These are phyloP conservation scores for Fraxinus sp. DNA, from an alignment of 305 asterid genomes.

Conservation along the genomic window DNA sequence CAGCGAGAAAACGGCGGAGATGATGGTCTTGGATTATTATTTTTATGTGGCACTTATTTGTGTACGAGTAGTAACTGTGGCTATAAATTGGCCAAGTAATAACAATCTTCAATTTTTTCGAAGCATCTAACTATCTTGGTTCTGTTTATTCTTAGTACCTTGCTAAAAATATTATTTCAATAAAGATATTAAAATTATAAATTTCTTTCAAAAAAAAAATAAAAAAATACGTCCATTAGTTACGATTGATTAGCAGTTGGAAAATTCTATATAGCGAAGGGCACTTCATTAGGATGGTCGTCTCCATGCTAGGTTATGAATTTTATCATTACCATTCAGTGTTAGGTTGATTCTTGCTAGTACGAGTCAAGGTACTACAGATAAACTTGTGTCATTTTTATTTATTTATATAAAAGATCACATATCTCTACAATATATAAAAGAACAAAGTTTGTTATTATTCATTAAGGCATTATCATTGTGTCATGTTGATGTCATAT, in stretches of 20 bases:
- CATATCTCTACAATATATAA: too few relatives aligned
- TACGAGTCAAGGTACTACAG: too few relatives aligned
- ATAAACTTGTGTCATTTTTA: too few relatives aligned
- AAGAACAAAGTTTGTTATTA: too few relatives aligned
- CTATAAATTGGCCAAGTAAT: slow-evolving; percentile 41
- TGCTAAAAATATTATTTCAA: not conserved
- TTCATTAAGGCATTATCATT: too few relatives aligned
- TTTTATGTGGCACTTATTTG: not conserved
- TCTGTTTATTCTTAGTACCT: not conserved
- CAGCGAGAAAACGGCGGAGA: slow-evolving; percentile 23
- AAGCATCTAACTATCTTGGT: not conserved
- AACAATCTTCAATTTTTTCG: not conserved
- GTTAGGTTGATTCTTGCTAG: too few relatives aligned
- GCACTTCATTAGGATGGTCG: not conserved
- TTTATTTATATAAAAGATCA: too few relatives aligned
- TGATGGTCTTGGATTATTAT: not conserved
- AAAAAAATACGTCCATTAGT: not conserved
- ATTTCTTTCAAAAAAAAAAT: too few relatives aligned
- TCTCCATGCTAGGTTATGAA: not conserved
- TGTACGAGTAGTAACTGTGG: slow-evolving; percentile 31
- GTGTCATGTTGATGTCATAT: too few relatives aligned
- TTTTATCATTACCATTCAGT: too few relatives aligned
- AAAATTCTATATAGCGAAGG: not conserved
- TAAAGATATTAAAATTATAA: not conserved
- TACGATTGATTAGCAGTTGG: not conserved